These are phyloP conservation scores for Coemansia asiatica DNA, from an alignment of 192 early-diverging fungal genomes.

Conservation along the genomic window DNA sequence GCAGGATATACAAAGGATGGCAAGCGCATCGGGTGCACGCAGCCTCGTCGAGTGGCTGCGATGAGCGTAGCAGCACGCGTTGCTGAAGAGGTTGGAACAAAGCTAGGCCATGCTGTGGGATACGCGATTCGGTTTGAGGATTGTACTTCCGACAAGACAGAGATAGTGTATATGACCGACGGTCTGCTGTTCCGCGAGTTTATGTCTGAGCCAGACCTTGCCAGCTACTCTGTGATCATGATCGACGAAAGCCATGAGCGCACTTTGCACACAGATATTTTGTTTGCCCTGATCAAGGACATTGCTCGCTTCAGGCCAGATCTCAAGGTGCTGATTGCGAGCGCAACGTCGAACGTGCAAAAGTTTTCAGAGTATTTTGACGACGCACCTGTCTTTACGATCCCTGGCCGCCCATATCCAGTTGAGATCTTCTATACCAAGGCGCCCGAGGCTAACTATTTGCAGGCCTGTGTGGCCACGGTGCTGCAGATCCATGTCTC, in stretches of 20 bases:
- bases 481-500: slow-evolving; percentile 94
- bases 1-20: slow-evolving; percentile 89
- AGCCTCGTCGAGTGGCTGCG: slow-evolving; percentile 96
- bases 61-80: slow-evolving; percentile 98
- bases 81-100: slow-evolving; percentile 94
- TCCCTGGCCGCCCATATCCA: slow-evolving; percentile 91
- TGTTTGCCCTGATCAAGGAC: slow-evolving; percentile 97
- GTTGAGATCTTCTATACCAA: slow-evolving; percentile 96
- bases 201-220: slow-evolving; percentile 92
- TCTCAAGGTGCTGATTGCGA: slow-evolving; percentile 91
- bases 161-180: slow-evolving; percentile 98
- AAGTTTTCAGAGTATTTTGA: slow-evolving; percentile 98
- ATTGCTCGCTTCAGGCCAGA: slow-evolving; percentile 91
- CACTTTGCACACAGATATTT: slow-evolving; percentile 92
- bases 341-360: slow-evolving; percentile 96
- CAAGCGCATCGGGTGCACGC: slow-evolving; percentile 93
- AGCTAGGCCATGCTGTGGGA: slow-evolving; percentile 89
- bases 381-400: slow-evolving; percentile 87
- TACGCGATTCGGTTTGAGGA: slow-evolving; percentile 99
- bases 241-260: slow-evolving; percentile 99
- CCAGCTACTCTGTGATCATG: slow-evolving; percentile 87
- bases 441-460: slow-evolving; percentile 95
- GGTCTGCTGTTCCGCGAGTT: slow-evolving; percentile 98
- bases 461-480: slow-evolving; percentile 87
- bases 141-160: slow-evolving; percentile 91